Evolutionary conservation across 768 basidiomycete genomes (phyloP).

Genomic region (Xerocomellus amylosporus): DNA sequence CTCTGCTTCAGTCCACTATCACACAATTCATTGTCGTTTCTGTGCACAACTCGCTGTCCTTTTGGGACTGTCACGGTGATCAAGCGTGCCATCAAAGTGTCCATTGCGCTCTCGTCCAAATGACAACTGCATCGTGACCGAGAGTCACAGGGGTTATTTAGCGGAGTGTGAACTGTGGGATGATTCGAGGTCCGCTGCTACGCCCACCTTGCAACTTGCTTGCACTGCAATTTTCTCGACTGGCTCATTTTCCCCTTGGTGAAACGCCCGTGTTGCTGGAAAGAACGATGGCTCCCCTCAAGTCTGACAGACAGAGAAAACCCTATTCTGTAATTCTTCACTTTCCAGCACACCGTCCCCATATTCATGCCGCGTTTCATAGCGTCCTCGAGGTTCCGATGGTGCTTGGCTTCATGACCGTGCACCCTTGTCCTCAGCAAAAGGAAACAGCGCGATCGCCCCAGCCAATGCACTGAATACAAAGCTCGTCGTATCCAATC

Average conservation of each 20-base stretch:
- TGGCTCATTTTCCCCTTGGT: not conserved
- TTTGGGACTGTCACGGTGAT: too few relatives aligned
- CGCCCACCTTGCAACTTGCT: not conserved
- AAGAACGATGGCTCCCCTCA: slow-evolving; percentile 24
- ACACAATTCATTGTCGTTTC: too few relatives aligned
- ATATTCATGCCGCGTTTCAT: slow-evolving; percentile 8
- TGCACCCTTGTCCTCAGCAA: slow-evolving; percentile 44
- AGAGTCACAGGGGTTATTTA: not conserved
- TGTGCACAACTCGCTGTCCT: too few relatives aligned
- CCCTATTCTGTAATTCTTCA: slow-evolving; percentile 39
- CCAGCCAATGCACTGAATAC: slow-evolving; percentile 38
- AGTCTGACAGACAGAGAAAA: slow-evolving; percentile 36
- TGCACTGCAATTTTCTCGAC: not conserved
- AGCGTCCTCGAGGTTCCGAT: slow-evolving; percentile 62
- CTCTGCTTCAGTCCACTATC: too few relatives aligned
- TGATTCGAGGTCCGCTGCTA: slow-evolving; percentile 10
- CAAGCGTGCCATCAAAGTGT: too few relatives aligned
- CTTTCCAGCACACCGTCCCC: not conserved
- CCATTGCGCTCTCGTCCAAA: too few relatives aligned
- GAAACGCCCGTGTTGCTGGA: not conserved
- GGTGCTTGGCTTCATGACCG: slow-evolving; percentile 78
- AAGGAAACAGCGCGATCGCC: slow-evolving; percentile 25
- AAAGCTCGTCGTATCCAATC: slow-evolving; percentile 75
- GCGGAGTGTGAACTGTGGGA: slow-evolving; percentile 13
- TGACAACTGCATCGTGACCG: too few relatives aligned